Base-by-base conservation (phyloP, 345 rosid genomes). In the Boechera retrofracta region DNA sequence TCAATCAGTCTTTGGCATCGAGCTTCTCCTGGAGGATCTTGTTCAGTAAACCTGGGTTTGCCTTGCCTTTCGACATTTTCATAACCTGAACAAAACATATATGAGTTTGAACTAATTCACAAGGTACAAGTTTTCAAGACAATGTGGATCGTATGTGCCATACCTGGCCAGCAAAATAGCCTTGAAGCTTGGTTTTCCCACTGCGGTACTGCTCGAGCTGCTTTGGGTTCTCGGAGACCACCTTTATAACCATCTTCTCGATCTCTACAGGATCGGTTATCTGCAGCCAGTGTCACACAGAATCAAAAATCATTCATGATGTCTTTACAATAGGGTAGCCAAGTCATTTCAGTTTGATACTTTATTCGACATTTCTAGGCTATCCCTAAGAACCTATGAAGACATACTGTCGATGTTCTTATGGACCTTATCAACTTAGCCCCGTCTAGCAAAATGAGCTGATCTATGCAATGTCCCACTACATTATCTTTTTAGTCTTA, bases 81-180 rank as follows among this genome's bases (percentile, higher is more conserved):
- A 94, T 94, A 52, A 92, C 88, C 98, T 94, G 85, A 78, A 63
- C 70, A 62, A 42, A 58, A 32, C 16, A 64, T 7, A 9, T 13
- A 39, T 29, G 41, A 78, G 38, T 49, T 78, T 61, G 6, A 72
- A 72, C 26, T 47, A 11, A 32, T 48, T 21, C 49, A 33, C 6
- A 0, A 42, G 31, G 18, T 63, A 36, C 54, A 47, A 55, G 16
- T n/a, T 48, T 52, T 24, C 59, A 26, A 35, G 10, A 11, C n/a
- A 41, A 49, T 15, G 45, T 1, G 3, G 45, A 64, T 51, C 4
- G 12, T 47, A 33, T 24, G 38, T 67, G 61, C 33, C 24, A 59
- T 86, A 92, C 97, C 95, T 90, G 95, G 77, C 97, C 97, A 32
- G 95, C 89, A 79, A 94, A 94, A 82, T n/a, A 92, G 63, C 97